A percentile compares a stretch with the other conserved stretches of the same genome.
These are phyloP conservation scores for Ophiostoma ulmi DNA, from an alignment of 2,329 filamentous ascomycete species.

Conservation along the genomic window DNA sequence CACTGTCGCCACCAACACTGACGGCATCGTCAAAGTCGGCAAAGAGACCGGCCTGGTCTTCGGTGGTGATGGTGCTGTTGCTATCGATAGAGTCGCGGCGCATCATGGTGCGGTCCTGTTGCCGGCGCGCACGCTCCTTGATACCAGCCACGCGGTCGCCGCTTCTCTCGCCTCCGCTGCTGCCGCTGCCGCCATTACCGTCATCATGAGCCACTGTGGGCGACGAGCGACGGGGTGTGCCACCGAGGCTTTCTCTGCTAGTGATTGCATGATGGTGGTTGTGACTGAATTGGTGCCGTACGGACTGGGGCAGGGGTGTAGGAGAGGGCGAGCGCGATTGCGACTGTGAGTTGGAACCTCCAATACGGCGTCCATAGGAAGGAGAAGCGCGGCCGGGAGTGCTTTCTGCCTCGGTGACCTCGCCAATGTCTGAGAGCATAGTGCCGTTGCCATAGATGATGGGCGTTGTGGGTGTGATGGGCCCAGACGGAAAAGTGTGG, in stretches of 20 bases:
- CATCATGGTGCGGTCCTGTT: constrained; percentile 29
- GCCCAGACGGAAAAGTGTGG: constrained; percentile 33
- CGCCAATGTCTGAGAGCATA: constrained; percentile 62
- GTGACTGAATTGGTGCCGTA: constrained; percentile 25
- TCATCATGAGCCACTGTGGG: constrained; percentile 41
- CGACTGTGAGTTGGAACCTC: constrained; percentile 35
- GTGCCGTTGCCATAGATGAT: constrained; percentile 66
- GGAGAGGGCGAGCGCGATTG: constrained; percentile 35
- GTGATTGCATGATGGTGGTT: constrained; percentile 28
- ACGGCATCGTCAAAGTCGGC: constrained; percentile 57
- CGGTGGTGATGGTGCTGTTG: constrained; percentile 54
- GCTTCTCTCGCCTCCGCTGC: constrained; percentile 3
- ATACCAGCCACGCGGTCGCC: constrained; percentile 31
- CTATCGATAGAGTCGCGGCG: constrained; percentile 56
- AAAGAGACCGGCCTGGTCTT: constrained; percentile 47
- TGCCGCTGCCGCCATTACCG: background rate
- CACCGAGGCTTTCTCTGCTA: constrained; percentile 33
- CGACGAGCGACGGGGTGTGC: constrained; percentile 38
- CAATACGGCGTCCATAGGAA: constrained; percentile 16
- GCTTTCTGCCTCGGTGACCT: constrained; percentile 51
- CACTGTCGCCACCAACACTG: constrained; percentile 60
- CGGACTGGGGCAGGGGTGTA: constrained; percentile 19
- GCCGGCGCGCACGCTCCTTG: constrained; percentile 41
- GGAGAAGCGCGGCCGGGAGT: constrained; percentile 40
- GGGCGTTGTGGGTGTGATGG: constrained; percentile 53